Evolutionary conservation across 139 green algal genomes (phyloP).

Genomic region (Limnomonas spitsbergensis): DNA sequence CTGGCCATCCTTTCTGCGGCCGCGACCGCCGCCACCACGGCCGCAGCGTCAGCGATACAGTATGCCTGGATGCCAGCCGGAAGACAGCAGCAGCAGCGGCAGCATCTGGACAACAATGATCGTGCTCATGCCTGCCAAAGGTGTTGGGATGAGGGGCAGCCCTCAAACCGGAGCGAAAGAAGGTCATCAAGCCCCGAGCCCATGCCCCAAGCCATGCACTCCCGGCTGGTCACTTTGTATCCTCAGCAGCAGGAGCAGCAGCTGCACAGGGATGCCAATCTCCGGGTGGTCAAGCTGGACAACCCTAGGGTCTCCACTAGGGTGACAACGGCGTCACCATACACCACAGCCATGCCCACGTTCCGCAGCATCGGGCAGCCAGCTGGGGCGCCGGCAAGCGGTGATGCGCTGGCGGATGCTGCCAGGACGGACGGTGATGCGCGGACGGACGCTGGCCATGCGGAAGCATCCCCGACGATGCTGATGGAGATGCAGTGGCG

Average conservation of each 20-base stretch:
- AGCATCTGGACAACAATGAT: not conserved
- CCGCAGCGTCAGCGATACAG: not conserved
- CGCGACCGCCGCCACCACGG: not conserved
- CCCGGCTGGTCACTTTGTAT: not conserved
- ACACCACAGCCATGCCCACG: too few relatives aligned
- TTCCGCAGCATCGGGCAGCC: too few relatives aligned
- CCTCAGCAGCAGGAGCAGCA: not conserved
- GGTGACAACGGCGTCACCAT: too few relatives aligned
- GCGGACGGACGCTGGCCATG: too few relatives aligned
- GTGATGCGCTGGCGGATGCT: too few relatives aligned
- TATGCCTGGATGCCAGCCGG: not conserved
- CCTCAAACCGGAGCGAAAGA: too few relatives aligned
- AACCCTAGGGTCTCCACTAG: not conserved
- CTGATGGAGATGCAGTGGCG: too few relatives aligned
- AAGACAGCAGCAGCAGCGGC: not conserved
- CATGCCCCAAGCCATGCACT: not conserved
- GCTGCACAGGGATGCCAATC: not conserved
- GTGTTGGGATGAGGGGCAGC: too few relatives aligned
- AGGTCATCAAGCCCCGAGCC: not conserved
- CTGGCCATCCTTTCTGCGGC: not conserved
- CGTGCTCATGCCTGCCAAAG: too few relatives aligned
- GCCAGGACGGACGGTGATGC: too few relatives aligned
- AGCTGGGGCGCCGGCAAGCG: too few relatives aligned
- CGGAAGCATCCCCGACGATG: too few relatives aligned
- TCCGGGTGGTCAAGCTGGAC: not conserved